Conservation (phyloP, 2,329 filamentous ascomycete genomes). For the Juglanconis sp. region DNA sequence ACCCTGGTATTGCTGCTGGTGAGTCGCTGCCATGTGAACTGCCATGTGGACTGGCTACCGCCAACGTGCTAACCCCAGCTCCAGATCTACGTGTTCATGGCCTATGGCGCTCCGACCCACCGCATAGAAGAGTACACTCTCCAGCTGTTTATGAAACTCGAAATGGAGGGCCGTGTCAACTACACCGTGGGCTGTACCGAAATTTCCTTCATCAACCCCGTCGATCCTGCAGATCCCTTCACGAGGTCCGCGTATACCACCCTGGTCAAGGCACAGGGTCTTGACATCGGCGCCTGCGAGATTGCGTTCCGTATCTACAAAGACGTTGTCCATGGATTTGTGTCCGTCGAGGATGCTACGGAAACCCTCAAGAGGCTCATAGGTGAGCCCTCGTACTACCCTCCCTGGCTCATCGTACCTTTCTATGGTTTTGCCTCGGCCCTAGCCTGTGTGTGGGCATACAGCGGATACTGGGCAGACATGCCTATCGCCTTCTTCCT, state of each 20-base stretch:
- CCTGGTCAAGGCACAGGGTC: slow-evolving; percentile 18
- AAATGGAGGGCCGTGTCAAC: slow-evolving; percentile 20
- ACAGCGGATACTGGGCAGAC: slow-evolving; percentile 13
- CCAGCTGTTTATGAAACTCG: slow-evolving; percentile 14
- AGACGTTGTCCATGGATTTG: slow-evolving; percentile 15
- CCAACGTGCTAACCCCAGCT: not conserved
- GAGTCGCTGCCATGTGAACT: not conserved
- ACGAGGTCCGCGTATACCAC: slow-evolving; percentile 18
- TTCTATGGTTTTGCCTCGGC: slow-evolving; percentile 11
- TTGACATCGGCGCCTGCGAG: slow-evolving; percentile 20
- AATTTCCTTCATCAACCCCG: slow-evolving; percentile 17
- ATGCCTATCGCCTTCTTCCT: slow-evolving; percentile 14
- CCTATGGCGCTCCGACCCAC: slow-evolving; percentile 15
- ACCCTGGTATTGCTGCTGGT: slow-evolving; percentile 17
- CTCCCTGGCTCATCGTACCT: slow-evolving; percentile 14
- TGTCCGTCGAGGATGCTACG: slow-evolving; percentile 16
- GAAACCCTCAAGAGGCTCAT: slow-evolving; percentile 6
- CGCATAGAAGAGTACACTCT: slow-evolving; percentile 19
- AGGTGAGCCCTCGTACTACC: slow-evolving; percentile 12
- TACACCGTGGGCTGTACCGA: slow-evolving; percentile 20
- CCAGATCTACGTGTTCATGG: slow-evolving; percentile 19
- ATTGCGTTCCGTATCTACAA: slow-evolving; percentile 18
- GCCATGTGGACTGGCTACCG: not conserved
- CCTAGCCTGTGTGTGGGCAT: slow-evolving; percentile 4
- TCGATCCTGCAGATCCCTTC: slow-evolving; percentile 16